Conservation (phyloP, 179 eudicot species). For the Nepenthes alata region DNA sequence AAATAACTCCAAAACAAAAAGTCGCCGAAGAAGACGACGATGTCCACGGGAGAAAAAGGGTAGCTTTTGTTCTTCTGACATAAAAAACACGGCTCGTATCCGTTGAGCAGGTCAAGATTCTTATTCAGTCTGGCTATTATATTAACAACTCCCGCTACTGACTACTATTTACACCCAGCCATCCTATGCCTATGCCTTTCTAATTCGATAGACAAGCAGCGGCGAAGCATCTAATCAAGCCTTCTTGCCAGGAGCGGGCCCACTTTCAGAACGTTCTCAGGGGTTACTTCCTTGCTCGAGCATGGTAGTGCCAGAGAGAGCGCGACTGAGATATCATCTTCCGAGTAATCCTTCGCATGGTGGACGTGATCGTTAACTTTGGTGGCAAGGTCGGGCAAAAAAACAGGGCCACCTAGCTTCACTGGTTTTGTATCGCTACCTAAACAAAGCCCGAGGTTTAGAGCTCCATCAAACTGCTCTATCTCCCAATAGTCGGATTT, state of each 20-base stretch:
- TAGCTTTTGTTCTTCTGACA: too few species aligned
- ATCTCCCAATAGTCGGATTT: slow-evolving; percentile 15
- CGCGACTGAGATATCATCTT: slow-evolving; percentile 7
- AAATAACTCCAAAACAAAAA: too few species aligned
- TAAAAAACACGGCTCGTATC: too few species aligned
- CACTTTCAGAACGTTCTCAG: background rate
- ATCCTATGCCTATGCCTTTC: too few species aligned
- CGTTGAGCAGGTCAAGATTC: too few species aligned
- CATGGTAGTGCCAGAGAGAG: slow-evolving; percentile 26
- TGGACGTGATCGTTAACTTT: background rate
- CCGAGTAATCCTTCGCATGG: background rate
- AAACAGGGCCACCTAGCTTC: slow-evolving; percentile 7
- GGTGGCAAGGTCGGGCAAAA: slow-evolving; percentile 12
- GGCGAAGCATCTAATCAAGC: background rate
- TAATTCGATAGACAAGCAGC: background rate
- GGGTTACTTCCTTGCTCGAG: slow-evolving; percentile 5
- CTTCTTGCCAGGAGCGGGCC: too few species aligned
- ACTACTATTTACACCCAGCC: too few species aligned
- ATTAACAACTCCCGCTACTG: too few species aligned
- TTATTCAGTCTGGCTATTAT: too few species aligned
- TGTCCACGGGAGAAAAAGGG: too few species aligned
- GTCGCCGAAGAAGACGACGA: too few species aligned
- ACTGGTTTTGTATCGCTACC: slow-evolving; percentile 7
- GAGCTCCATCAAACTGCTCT: slow-evolving; percentile 10
- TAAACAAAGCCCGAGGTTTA: slow-evolving; percentile 16